A percentile compares a stretch with the other conserved stretches of the same genome.
Conservation (phyloP, 2,329 filamentous ascomycete genomes). For the Thelonectria discophora region DNA sequence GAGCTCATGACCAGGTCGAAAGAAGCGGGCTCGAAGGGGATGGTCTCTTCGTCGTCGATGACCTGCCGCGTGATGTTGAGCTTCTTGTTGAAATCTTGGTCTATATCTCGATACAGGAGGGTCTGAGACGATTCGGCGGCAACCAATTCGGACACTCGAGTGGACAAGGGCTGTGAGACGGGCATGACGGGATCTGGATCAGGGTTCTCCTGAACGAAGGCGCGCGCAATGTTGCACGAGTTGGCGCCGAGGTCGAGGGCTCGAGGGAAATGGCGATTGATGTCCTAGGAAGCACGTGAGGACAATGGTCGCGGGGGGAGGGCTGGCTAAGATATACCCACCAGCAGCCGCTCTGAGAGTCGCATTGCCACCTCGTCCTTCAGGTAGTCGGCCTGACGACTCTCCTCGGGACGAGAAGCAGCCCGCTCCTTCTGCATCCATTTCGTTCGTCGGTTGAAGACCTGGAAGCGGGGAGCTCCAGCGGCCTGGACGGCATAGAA, state of each 20-base stretch:
- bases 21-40: slow-evolving; percentile 78
- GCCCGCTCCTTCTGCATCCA: slow-evolving; percentile 92
- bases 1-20: slow-evolving; percentile 94
- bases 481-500: slow-evolving; percentile 81
- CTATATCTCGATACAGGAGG: slow-evolving; percentile 82
- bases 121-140: slow-evolving; percentile 83
- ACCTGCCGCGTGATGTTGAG: slow-evolving; percentile 79
- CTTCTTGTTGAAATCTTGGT: slow-evolving; percentile 76
- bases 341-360: slow-evolving; percentile 84
- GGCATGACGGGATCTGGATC: slow-evolving; percentile 67
- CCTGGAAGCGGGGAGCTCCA: slow-evolving; percentile 80
- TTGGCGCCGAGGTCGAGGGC: slow-evolving; percentile 95
- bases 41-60: slow-evolving; percentile 74
- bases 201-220: slow-evolving; percentile 75
- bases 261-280: slow-evolving; percentile 85
- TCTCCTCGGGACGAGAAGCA: slow-evolving; percentile 72
- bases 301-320: neutral
- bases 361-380: slow-evolving; percentile 90
- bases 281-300: slow-evolving; percentile 69
- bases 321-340: slow-evolving; percentile 47
- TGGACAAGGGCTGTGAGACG: slow-evolving; percentile 71
- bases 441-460: slow-evolving; percentile 91
- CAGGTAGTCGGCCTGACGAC: slow-evolving; percentile 87
- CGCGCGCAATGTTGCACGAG: slow-evolving; percentile 90
- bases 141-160: slow-evolving; percentile 76